Conservation (phyloP, 2,329 filamentous ascomycete species). For the Beauveria sp. region DNA sequence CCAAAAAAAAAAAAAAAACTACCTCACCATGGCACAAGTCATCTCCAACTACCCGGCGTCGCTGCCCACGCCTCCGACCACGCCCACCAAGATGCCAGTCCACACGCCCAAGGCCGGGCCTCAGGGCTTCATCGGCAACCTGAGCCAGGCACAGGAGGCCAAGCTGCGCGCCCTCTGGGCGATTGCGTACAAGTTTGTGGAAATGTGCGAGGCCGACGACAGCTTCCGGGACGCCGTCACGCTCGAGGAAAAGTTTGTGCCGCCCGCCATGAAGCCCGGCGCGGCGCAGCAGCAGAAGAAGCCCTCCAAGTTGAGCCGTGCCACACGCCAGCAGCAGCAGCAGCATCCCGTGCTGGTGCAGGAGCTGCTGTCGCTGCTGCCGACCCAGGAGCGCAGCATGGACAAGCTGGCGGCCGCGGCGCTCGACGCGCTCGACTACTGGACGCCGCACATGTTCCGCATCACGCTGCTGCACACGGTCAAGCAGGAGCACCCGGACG, state of each 20-base stretch:
- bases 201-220: constrained; percentile 32
- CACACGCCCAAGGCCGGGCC: constrained; percentile 21
- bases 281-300: constrained; percentile 11
- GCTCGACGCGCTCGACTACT: constrained; percentile 64
- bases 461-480: constrained; percentile 79
- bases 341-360: constrained; percentile 26
- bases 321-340: constrained; percentile 54
- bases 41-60: neutral
- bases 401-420: constrained; percentile 78
- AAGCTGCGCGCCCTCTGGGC: constrained; percentile 80
- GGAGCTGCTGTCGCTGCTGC: constrained; percentile 29
- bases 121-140: constrained; percentile 67
- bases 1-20: too few relatives aligned
- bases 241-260: constrained; percentile 25
- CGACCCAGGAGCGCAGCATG: constrained; percentile 63
- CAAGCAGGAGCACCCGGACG: constrained; percentile 85
- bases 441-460: constrained; percentile 66
- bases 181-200: constrained; percentile 63
- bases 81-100: neutral
- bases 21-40: constrained; percentile 6
- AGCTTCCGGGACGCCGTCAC: constrained; percentile 19
- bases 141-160: constrained; percentile 72
- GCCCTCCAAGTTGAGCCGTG: constrained; percentile 23
- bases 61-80: neutral
- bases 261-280: constrained; percentile 19